Evolutionary conservation across 148 eudicot species (phyloP).

Genomic region (Tetragonia tetragonoides): DNA sequence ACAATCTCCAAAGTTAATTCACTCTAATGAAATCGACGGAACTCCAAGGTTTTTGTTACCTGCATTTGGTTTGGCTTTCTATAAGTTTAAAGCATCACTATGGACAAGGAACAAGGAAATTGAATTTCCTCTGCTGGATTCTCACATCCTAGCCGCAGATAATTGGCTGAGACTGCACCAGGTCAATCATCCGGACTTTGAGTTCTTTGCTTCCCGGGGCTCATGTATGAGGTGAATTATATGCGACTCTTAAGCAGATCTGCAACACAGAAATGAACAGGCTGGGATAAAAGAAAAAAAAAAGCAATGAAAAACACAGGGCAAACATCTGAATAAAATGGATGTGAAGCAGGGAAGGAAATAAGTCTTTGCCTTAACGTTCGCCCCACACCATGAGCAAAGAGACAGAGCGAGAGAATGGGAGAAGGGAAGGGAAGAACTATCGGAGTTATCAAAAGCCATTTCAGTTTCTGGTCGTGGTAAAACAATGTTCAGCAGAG

Average conservation of each 20-base stretch:
- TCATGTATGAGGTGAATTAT: slow-evolving; percentile 7
- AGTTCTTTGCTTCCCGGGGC: slow-evolving; percentile 24
- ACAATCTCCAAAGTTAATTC: slow-evolving; percentile 13
- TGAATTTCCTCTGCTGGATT: slow-evolving; percentile 7
- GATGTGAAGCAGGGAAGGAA: neutral
- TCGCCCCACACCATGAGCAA: too few species aligned
- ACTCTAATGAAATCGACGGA: slow-evolving; percentile 6
- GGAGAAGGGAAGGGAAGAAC: too few species aligned
- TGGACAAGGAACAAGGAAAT: slow-evolving; percentile 15
- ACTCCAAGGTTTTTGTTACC: slow-evolving; percentile 16
- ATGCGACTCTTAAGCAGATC: neutral
- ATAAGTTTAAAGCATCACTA: slow-evolving; percentile 19
- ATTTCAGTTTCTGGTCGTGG: too few species aligned
- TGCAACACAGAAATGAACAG: neutral
- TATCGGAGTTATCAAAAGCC: too few species aligned
- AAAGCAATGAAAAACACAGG: too few species aligned
- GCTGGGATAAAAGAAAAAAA: too few species aligned
- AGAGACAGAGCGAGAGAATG: too few species aligned
- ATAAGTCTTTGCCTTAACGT: too few species aligned
- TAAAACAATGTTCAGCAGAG: too few species aligned
- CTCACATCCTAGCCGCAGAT: slow-evolving; percentile 10
- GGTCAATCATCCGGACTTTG: slow-evolving; percentile 26
- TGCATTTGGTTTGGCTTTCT: slow-evolving; percentile 27
- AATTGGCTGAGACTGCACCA: slow-evolving; percentile 21
- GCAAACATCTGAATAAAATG: too few species aligned